Conservation (phyloP, 1,139 yeast genomes). For the Suhomyces terraborum region DNA sequence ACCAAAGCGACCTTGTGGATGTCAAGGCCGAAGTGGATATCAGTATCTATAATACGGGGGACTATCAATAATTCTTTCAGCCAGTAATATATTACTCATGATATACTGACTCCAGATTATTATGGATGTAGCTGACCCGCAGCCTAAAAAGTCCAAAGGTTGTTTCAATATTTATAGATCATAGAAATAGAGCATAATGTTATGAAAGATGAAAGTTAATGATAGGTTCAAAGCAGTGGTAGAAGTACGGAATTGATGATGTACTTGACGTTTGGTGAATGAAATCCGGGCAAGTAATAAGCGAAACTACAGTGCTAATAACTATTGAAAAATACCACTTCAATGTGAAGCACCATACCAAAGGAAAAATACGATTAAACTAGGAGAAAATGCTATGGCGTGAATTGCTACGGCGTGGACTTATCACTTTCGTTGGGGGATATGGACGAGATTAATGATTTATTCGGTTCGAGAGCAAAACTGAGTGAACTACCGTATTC, state of each 20-base stretch:
- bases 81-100: not conserved
- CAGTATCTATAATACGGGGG: conserved; percentile 87
- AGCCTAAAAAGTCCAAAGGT: not conserved
- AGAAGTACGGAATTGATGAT: not conserved
- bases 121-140: not conserved
- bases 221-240: not conserved
- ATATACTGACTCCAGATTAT: not conserved
- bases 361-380: no score
- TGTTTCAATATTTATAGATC: not conserved
- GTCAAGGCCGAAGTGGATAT: conserved; percentile 90
- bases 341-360: no score
- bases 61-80: conserved; percentile 39
- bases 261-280: no score
- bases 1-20: conserved; percentile 53
- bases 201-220: not conserved
- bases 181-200: conserved; percentile 1
- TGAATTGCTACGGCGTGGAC: no score
- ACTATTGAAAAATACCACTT: no score
- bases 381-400: no score
- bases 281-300: no score
- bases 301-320: no score
- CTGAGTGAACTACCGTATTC: no score
- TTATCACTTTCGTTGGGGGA: no score
- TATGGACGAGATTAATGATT: no score
- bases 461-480: no score